Percentiles rank a stretch among this genome's conserved stretches.
These are phyloP conservation scores for Podaxis pistillaris DNA, from an alignment of 768 basidiomycete genomes.

Conservation along the genomic window DNA sequence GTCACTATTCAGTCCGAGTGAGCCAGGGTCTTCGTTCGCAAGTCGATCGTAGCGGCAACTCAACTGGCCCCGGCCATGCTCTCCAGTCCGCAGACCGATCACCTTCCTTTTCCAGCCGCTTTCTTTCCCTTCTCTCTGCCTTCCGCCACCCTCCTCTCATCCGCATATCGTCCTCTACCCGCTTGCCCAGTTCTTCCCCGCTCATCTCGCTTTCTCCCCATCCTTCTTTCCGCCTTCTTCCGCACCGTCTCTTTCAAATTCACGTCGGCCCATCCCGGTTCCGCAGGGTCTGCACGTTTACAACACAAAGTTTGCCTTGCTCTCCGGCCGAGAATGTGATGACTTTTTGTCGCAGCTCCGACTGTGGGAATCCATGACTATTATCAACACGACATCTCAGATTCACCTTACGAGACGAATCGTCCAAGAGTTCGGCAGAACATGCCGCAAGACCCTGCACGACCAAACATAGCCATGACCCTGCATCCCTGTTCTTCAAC, in stretches of 20 bases:
- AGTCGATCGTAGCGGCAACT: conserved; percentile 14
- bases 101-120: conserved; percentile 9
- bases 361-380: conserved; percentile 18
- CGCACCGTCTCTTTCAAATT: neutral
- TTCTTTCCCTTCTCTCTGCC: conserved; percentile 14
- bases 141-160: conserved; percentile 22
- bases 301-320: neutral
- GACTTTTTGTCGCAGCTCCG: conserved; percentile 21
- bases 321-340: conserved; percentile 18
- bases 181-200: conserved; percentile 5
- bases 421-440: conserved; percentile 2
- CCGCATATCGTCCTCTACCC: conserved; percentile 18
- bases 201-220: conserved; percentile 5
- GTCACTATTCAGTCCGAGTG: conserved; percentile 14
- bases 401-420: conserved; percentile 15
- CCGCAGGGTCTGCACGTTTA: neutral
- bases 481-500: neutral
- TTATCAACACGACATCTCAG: conserved; percentile 20
- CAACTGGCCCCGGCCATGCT: conserved; percentile 11
- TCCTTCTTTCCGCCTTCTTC: conserved; percentile 14
- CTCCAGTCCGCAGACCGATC: conserved; percentile 8
- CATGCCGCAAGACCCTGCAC: conserved; percentile 16
- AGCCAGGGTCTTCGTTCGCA: conserved; percentile 13
- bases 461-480: conserved; percentile 10
- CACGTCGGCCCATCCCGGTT: conserved; percentile 1